Percentiles rank a stretch among this genome's conserved stretches.
phyloP scores from a whole-genome alignment of 129 eudicot species.

The Helianthus annuus region DNA sequence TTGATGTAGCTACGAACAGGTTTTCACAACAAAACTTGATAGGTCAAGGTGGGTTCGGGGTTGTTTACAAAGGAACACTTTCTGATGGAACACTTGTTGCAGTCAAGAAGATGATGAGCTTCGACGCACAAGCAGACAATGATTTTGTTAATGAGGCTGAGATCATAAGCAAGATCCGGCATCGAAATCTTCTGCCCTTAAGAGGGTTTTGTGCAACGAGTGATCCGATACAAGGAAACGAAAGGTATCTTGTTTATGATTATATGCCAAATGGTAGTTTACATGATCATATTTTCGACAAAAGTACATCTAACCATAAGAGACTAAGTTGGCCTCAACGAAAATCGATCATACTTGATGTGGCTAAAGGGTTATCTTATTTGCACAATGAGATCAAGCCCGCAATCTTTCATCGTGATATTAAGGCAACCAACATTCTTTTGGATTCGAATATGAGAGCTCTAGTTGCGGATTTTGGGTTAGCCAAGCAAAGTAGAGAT shows the following conservation, averaged over 20 bases:
- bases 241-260: conserved; percentile 71
- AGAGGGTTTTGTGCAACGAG: conserved; percentile 73
- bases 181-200: conserved; percentile 70
- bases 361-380: conserved; percentile 78
- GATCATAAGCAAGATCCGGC: conserved; percentile 79
- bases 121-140: conserved; percentile 44
- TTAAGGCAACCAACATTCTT: conserved; percentile 72
- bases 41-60: conserved; percentile 67
- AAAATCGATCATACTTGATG: conserved; percentile 67
- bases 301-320: background rate
- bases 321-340: conserved; percentile 68
- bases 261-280: conserved; percentile 80
- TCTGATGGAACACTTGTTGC: conserved; percentile 61
- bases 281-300: conserved; percentile 60
- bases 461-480: conserved; percentile 77
- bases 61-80: conserved; percentile 58
- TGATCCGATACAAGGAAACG: conserved; percentile 41
- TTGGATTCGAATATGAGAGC: conserved; percentile 74
- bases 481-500: conserved; percentile 71
- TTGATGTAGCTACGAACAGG: conserved; percentile 60
- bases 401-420: conserved; percentile 76
- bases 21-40: conserved; percentile 59
- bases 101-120: conserved; percentile 49
- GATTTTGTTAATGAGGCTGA: conserved; percentile 74
- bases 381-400: conserved; percentile 81